Evolutionary conservation across 1,284 basidiomycete genomes (phyloP).

Genomic region (Boletus smithii): DNA sequence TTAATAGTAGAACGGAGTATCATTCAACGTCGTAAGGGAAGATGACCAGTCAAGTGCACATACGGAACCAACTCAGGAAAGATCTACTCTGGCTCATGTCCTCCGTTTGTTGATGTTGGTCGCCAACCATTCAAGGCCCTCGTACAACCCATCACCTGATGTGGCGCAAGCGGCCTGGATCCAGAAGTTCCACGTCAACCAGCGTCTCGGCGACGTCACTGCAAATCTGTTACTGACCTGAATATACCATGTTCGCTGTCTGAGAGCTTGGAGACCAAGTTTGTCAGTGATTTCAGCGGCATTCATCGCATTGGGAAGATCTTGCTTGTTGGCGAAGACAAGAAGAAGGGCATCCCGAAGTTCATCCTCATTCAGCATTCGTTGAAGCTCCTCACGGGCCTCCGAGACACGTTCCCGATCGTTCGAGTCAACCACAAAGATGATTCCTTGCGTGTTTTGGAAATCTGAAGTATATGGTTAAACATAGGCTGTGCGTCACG

Average conservation of each 20-base stretch:
- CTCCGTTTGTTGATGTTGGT: conserved; percentile 81
- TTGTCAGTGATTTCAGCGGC: conserved; percentile 99
- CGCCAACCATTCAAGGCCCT: conserved; percentile 96
- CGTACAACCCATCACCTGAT: conserved; percentile 97
- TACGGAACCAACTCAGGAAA: conserved; percentile 43
- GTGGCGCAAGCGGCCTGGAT: conserved; percentile 93
- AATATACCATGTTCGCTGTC: conserved; percentile 98
- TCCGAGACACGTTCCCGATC: conserved; percentile 99
- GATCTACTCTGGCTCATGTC: conserved; percentile 46
- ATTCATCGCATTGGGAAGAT: conserved; percentile 99
- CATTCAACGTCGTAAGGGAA: conserved; percentile 40
- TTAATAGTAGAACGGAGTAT: conserved; percentile 32
- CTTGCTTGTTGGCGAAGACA: conserved; percentile 99
- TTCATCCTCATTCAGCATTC: conserved; percentile 99
- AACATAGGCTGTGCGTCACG: conserved; percentile 23
- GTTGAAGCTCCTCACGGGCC: conserved; percentile 98
- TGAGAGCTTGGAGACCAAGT: conserved; percentile 94
- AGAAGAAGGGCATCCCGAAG: conserved; percentile 97
- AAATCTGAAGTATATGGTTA: conserved; percentile 66
- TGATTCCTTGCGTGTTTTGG: conserved; percentile 99
- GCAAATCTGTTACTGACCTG: conserved; percentile 57
- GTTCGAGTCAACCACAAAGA: conserved; percentile 99
- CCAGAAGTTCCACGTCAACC: conserved; percentile 22
- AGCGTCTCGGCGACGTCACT: not conserved
- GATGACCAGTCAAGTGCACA: conserved; percentile 46